Percentiles rank a stretch among this genome's conserved stretches.
phyloP scores from a whole-genome alignment of 1,139 yeast genomes.

The Yamadazyma pseudoaaseri region DNA sequence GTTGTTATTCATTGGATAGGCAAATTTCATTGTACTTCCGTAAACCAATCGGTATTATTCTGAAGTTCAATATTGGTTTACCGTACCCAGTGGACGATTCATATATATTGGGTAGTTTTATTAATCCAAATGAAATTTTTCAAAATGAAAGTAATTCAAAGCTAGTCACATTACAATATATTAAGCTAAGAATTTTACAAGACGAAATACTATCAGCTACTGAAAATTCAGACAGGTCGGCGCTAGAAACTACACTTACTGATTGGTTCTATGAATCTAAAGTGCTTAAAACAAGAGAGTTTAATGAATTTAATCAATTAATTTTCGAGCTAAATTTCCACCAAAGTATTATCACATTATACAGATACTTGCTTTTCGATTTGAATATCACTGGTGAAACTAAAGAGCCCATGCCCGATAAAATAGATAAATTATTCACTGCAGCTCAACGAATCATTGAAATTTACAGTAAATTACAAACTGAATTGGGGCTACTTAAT shows the following conservation, averaged over 20 bases:
- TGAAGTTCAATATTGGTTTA: constrained; percentile 52
- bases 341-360: constrained; percentile 66
- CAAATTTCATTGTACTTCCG: constrained; percentile 70
- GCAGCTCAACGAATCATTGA: constrained; percentile 8
- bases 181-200: constrained; percentile 12
- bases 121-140: neutral
- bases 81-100: constrained; percentile 74
- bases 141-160: constrained; percentile 2
- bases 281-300: constrained; percentile 53
- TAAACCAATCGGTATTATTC: constrained; percentile 68
- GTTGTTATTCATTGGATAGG: constrained; percentile 77
- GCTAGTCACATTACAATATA: constrained; percentile 9
- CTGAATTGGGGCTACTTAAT: constrained; percentile 29
- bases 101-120: constrained; percentile 30
- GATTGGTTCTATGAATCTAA: constrained; percentile 61
- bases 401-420: neutral
- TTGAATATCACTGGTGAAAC: neutral
- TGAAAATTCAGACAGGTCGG: neutral
- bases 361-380: constrained; percentile 53
- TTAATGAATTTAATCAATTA: constrained; percentile 60
- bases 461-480: constrained; percentile 8
- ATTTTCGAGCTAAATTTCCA: constrained; percentile 66
- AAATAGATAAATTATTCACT: constrained; percentile 5
- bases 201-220: constrained; percentile 5
- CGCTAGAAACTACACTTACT: constrained; percentile 46